Evolutionary conservation across 106 monocot species (phyloP).

Genomic region (Allium sativum): DNA sequence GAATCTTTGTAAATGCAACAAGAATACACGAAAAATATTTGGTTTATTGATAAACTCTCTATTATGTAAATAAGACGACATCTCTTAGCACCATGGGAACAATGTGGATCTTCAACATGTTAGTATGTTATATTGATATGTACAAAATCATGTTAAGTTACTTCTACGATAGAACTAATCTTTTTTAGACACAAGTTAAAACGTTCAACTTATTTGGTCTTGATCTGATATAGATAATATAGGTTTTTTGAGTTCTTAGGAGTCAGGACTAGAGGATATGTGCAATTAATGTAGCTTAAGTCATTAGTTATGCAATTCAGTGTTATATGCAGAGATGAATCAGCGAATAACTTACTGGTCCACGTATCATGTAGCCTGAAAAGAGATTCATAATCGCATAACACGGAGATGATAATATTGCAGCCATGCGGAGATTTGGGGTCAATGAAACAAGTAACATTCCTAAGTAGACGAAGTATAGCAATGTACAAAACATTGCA

Average conservation of each 20-base stretch:
- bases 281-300: background rate
- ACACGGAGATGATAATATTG: slow-evolving; percentile 1
- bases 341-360: slow-evolving; percentile 3
- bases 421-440: slow-evolving; percentile 5
- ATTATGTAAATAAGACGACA: too few relatives aligned
- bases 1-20: too few relatives aligned
- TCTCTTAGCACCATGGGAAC: too few relatives aligned
- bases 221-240: background rate
- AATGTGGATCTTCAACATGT: too few relatives aligned
- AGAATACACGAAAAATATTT: too few relatives aligned
- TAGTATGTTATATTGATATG: too few relatives aligned
- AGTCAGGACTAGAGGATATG: background rate
- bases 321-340: background rate
- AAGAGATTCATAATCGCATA: slow-evolving; percentile 14
- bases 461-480: slow-evolving; percentile 17
- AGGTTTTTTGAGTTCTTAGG: background rate
- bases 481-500: slow-evolving; percentile 11
- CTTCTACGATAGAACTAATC: too few relatives aligned
- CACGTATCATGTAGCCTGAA: slow-evolving; percentile 12
- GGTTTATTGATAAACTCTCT: too few relatives aligned
- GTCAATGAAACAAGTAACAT: slow-evolving; percentile 18
- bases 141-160: too few relatives aligned
- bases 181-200: too few relatives aligned
- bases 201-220: background rate
- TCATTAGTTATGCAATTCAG: too few relatives aligned